Base-by-base conservation (phyloP, 139 green algal genomes). In the Chlamydomonas incerta region DNA sequence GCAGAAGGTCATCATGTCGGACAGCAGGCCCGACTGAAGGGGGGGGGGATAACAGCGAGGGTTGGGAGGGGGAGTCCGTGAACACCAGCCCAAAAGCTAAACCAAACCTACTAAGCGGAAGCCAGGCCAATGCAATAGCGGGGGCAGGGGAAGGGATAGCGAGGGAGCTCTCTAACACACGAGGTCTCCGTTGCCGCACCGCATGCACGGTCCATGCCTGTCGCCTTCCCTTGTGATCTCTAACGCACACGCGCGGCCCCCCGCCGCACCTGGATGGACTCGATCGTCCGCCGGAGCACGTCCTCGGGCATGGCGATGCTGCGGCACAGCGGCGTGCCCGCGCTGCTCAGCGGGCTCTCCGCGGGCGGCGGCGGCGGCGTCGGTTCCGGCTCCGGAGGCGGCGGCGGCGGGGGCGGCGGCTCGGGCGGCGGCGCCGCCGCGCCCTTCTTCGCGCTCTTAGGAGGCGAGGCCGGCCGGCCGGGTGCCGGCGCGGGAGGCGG, bases 1-100 rank as follows among this genome's bases (percentile, higher is more conserved):
- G 33, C 66, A 76, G 52, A 90, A 90, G 11, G 82, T 74, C 31
- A 91, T 88, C 90, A 94, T 93, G 68, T 94, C 91, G n/a, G 82
- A 52, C 81, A 94, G 83, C 60, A 95, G 14, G 71, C 66, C 52
- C 3, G 52, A n/a, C 55, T 85, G 63, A 20, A 33, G 74, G 37
- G 0, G 33, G 26, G 28, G 28, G 67, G 41, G 71, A 46, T 28
- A 35, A 17, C 63, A 6, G 29, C 3, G 15, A 18, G 24, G 60
- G 20, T 31, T 11, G 8, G 23, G 20, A 29, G 23, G 60, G 60
- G 20, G 23, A 67, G 52, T 60, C 52, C 52, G 17, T 60, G 52
- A 13, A 58, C n/a, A n/a, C n/a, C n/a, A n/a, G n/a, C n/a, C n/a
- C n/a, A n/a, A n/a, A n/a, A n/a, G n/a, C n/a, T n/a, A n/a, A n/a